Base-by-base conservation (phyloP, 768 basidiomycete species). In the Paxillus rubicundulus region DNA sequence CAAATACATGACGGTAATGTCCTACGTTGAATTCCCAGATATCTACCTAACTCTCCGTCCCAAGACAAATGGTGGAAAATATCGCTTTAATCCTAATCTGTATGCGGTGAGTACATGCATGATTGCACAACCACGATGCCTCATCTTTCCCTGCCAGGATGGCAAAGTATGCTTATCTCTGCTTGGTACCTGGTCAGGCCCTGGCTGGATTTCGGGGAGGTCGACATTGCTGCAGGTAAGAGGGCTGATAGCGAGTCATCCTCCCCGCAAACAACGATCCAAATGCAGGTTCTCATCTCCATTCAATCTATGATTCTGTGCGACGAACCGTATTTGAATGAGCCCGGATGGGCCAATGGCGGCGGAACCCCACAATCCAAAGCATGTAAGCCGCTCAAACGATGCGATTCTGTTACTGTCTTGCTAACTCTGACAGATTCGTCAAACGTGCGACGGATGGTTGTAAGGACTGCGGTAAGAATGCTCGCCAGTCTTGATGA, bases 281-380 rank as follows among this genome's bases (percentile, higher is more conserved):
- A 13, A 39, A 9, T 58, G 18, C 46, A 82, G 80, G 85, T 95
- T 34, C 77, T 98, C 38, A 89, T 97, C 36, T 95, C 93, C 14
- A 95, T 98, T 30, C 95, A 97, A 73, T 92, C 91, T 14, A 92
- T 98, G 90, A 96, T 97, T 59, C 74, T 97, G 21, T 94, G 89
- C 56, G 95, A 96, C 17, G 94, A 87, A 52, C 86, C 95, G 9
- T 96, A 94, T 66, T 69, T 93, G 54, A 96, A 96, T 59, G 94
- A 98, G 67, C 94, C 94, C 17, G 92, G 88, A 21, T 91, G 89
- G 89, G 85, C 89, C 18, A 71, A 71, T 38, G 79, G 81, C 51
- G 82, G 77, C 14, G 92, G 92, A 24, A 87, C 85, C 21, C 79
- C 88, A 2, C 79, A 82, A 57, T 93, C 92, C 30, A 77, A 76